Evolutionary conservation across 768 basidiomycete species (phyloP), one percentile per base, ranked within the genome.

Genomic region (Pisolithus albus): DNA sequence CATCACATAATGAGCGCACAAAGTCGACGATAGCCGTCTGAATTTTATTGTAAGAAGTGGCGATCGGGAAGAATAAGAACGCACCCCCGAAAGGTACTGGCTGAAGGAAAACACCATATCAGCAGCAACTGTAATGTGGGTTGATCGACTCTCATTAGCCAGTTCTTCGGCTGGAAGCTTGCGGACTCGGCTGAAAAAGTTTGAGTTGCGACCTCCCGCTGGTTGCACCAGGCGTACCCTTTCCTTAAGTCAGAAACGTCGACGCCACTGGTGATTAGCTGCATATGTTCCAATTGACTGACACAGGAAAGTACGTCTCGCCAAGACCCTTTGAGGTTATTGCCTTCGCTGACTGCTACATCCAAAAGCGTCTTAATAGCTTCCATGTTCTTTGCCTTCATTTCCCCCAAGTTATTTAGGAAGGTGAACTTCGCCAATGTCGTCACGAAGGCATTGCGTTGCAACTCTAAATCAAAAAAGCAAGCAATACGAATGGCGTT

Each of bases 341-440:
- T 97, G 54, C 96, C 96, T 65, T 99, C 94, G n/a, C 82, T 87
- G 38, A 95, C 87, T 15, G 96, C 95, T 41, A 99, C 83, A 62
- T 98, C 96, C 10, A 99, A 73, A 47, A 99, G 75, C 3, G 91
- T 72, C 69, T 97, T 98, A 72, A 99, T 97, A 6, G 95, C 96
- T 65, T 98, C 96, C 83, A 99, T 96, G 64, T 98, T 98, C 75
- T 98, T 98, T 32, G 91, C 79, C 71, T 92, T 94, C 96, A 99
- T 99, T 74, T 98, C 96, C 50, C 93, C 92, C 5, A 98, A 72
- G 63, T 99, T 98, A 68, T 90, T 97, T 56, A 98, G 75, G 77
- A 96, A 96, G 0, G 96, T 99, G 68, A 98, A 97, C 66, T 98
- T 99, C 36, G 78, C 85, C 18, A 99, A 75, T 0, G 96, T 99